phyloP scores from a whole-genome alignment of 1,284 basidiomycete genomes.

The Trichosporon sp. region DNA sequence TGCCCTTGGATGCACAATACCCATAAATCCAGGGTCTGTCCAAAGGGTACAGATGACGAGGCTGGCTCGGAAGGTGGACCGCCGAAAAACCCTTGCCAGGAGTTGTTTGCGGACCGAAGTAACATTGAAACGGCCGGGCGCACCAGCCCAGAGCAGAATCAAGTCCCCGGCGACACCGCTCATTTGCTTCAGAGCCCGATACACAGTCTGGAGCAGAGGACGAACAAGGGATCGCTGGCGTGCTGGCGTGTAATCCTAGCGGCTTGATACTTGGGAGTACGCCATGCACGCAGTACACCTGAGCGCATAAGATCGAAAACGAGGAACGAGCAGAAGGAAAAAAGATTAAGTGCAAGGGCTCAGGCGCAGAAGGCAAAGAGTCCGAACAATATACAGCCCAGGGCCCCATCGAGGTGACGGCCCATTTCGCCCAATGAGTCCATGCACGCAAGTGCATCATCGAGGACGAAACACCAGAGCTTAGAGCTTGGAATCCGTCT shows the following conservation, averaged over 20 bases:
- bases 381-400: neutral
- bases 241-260: too few species aligned
- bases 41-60: constrained; percentile 11
- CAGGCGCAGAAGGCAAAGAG: neutral
- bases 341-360: neutral
- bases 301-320: neutral
- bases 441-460: neutral
- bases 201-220: neutral
- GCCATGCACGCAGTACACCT: neutral
- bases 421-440: neutral
- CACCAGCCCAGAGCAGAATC: neutral
- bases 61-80: constrained; percentile 5
- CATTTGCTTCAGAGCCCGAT: neutral
- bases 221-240: too few species aligned
- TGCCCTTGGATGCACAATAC: constrained; percentile 1
- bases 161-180: neutral
- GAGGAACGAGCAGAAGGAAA: neutral
- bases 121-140: constrained; percentile 12
- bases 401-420: too few species aligned
- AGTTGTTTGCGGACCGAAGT: constrained; percentile 15
- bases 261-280: too few species aligned
- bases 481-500: constrained; percentile 1
- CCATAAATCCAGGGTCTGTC: neutral
- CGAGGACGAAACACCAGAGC: neutral
- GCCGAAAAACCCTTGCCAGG: neutral